Conservation (phyloP, 805 yeast species). For the Candida corydali region DNA sequence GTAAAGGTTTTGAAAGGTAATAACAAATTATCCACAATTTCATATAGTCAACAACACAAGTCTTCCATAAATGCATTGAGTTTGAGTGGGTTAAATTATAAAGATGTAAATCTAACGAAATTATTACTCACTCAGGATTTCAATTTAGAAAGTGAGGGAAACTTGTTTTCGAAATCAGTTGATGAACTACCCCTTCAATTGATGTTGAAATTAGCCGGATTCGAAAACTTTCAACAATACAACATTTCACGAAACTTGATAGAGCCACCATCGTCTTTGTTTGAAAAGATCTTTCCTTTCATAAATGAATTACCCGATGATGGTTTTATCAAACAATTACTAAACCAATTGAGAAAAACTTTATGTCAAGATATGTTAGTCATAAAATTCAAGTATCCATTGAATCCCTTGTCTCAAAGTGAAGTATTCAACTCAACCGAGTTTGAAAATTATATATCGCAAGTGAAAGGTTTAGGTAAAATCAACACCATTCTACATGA, state of each 20-base stretch:
- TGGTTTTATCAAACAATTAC: slow-evolving; percentile 12
- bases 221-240: slow-evolving; percentile 15
- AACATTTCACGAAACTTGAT: slow-evolving; percentile 13
- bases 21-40: slow-evolving; percentile 18
- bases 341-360: slow-evolving; percentile 16
- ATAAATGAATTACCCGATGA: slow-evolving; percentile 12
- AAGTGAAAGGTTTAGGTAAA: slow-evolving; percentile 9
- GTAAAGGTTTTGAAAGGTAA: slow-evolving; percentile 22
- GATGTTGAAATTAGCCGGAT: slow-evolving; percentile 20
- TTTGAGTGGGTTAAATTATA: slow-evolving; percentile 15
- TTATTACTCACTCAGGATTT: slow-evolving; percentile 15
- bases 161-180: slow-evolving; percentile 11
- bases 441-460: slow-evolving; percentile 16
- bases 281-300: slow-evolving; percentile 27
- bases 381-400: slow-evolving; percentile 17
- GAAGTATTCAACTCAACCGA: slow-evolving; percentile 19
- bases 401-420: slow-evolving; percentile 20
- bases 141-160: slow-evolving; percentile 8
- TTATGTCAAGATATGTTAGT: slow-evolving; percentile 30
- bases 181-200: slow-evolving; percentile 12
- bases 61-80: slow-evolving; percentile 18
- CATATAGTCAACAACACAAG: slow-evolving; percentile 25
- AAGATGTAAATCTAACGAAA: slow-evolving; percentile 17
- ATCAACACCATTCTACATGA: slow-evolving; percentile 2
- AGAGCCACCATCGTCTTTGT: slow-evolving; percentile 23